A percentile compares a stretch with the other conserved stretches of the same genome.
These are phyloP conservation scores for Populus simonii DNA, from an alignment of 345 rosid species.

Conservation along the genomic window DNA sequence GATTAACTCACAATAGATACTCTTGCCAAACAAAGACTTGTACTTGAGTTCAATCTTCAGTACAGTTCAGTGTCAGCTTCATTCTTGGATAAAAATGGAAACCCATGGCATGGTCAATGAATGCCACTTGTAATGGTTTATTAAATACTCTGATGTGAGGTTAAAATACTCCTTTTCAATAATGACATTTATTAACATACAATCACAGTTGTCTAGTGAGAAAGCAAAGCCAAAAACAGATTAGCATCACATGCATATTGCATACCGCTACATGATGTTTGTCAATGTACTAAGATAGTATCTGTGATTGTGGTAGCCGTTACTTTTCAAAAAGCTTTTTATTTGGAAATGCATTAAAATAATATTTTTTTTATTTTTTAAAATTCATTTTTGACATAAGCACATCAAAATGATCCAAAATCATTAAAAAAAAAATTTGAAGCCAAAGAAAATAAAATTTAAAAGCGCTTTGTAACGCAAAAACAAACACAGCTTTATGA, in stretches of 20 bases:
- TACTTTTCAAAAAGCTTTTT: no score
- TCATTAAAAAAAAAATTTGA: no score
- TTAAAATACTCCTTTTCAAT: not conserved
- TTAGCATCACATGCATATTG: not conserved
- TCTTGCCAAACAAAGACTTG: not conserved
- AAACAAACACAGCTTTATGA: not conserved
- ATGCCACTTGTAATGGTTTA: not conserved
- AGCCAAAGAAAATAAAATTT: no score
- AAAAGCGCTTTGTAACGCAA: no score
- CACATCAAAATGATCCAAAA: no score
- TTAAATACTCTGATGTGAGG: not conserved
- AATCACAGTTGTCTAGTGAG: not conserved
- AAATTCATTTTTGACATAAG: no score
- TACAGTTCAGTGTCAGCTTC: not conserved
- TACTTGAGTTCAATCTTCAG: not conserved
- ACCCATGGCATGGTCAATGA: not conserved
- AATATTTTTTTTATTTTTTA: no score
- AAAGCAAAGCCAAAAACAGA: not conserved
- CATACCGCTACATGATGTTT: not conserved
- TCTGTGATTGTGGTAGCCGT: rapidly evolving
- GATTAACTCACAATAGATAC: not conserved
- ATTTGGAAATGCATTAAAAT: no score
- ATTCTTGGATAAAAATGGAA: not conserved
- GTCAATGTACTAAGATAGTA: not conserved
- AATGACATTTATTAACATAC: not conserved